phyloP scores from a whole-genome alignment of 306 rosid genomes.

The Sicyos baderoa region DNA sequence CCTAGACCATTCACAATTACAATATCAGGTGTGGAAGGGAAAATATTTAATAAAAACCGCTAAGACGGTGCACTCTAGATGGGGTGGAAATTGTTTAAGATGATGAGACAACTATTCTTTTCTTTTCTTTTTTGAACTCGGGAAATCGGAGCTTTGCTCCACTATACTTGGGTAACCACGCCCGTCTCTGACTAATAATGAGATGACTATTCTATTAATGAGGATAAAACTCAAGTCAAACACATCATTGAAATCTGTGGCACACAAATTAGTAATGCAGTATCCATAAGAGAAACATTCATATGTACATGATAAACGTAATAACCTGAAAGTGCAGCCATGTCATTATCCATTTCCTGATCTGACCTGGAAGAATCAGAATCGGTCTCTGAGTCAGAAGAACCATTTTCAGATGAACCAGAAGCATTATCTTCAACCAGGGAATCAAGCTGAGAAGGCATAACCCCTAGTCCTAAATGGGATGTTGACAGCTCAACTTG shows the following conservation, averaged over 20 bases:
- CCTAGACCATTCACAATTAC: neutral
- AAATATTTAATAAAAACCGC: neutral
- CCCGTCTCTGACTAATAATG: too few relatives aligned
- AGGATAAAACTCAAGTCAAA: neutral
- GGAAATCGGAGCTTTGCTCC: too few relatives aligned
- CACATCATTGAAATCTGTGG: neutral
- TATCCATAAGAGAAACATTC: neutral
- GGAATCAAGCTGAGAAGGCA: conserved; percentile 34
- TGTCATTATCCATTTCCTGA: conserved; percentile 57
- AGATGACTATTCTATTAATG: neutral
- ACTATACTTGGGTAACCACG: too few relatives aligned
- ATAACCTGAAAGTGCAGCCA: conserved; percentile 68
- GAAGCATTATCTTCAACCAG: conserved; percentile 58
- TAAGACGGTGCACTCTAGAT: neutral
- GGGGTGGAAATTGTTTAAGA: neutral
- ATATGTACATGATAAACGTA: conserved; percentile 7
- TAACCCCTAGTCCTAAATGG: conserved; percentile 35
- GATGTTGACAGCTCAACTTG: conserved; percentile 46
- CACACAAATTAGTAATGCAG: neutral
- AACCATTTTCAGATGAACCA: conserved; percentile 61
- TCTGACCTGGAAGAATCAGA: conserved; percentile 82
- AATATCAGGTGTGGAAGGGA: neutral
- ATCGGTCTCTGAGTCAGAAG: conserved; percentile 39
- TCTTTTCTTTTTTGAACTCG: too few relatives aligned
- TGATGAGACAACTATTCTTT: neutral